phyloP scores from a whole-genome alignment of 768 basidiomycete species.

The Pleurotus eryngii region DNA sequence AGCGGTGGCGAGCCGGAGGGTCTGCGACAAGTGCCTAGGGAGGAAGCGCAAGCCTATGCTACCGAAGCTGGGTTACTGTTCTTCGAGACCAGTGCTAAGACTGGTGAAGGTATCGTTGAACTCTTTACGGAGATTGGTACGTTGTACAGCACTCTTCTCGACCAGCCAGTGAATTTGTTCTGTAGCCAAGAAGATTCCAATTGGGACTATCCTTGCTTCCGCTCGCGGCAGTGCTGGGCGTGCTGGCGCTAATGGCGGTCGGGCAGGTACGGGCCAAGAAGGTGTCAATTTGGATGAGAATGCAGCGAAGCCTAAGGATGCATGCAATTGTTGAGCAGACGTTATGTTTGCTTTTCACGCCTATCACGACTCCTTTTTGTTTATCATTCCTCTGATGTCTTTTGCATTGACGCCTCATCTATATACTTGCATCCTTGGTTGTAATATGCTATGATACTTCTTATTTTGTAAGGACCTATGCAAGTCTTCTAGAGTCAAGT shows the following conservation, averaged over 20 bases:
- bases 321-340: conserved; percentile 72
- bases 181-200: conserved; percentile 62
- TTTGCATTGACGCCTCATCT: conserved; percentile 8
- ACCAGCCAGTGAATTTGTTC: conserved; percentile 5
- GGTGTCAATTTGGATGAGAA: conserved; percentile 72
- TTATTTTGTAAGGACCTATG: background rate
- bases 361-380: conserved; percentile 11
- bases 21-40: conserved; percentile 84
- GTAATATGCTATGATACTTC: conserved; percentile 16
- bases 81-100: conserved; percentile 98
- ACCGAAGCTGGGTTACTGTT: conserved; percentile 92
- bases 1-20: conserved; percentile 59
- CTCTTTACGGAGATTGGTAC: conserved; percentile 97
- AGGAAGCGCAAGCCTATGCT: conserved; percentile 96
- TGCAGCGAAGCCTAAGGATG: conserved; percentile 64
- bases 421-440: conserved; percentile 1
- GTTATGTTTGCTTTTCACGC: conserved; percentile 19
- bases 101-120: conserved; percentile 91
- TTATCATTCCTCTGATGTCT: conserved; percentile 12
- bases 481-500: background rate
- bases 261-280: conserved; percentile 49
- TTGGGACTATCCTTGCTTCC: conserved; percentile 90
- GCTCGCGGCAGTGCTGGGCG: conserved; percentile 67
- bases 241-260: conserved; percentile 51
- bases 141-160: conserved; percentile 17